phyloP scores from a whole-genome alignment of 2,329 filamentous ascomycete species.

The Xylariaceae sp. region DNA sequence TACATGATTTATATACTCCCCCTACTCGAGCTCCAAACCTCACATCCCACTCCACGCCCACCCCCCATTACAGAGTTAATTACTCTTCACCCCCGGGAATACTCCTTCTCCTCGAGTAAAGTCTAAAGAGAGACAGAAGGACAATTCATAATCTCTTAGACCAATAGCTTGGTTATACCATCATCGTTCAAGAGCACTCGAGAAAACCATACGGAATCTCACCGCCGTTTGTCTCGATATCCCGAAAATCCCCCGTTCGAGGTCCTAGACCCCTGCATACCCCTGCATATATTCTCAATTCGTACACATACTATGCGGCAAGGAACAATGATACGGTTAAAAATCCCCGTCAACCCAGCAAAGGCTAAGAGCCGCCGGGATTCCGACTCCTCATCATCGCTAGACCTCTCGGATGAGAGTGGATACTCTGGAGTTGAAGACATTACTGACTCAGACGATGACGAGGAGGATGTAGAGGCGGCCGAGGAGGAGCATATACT shows the following conservation, averaged over 20 bases:
- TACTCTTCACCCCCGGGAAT: neutral
- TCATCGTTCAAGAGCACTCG: constrained; percentile 12
- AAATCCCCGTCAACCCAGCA: constrained; percentile 51
- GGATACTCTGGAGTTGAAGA: constrained; percentile 80
- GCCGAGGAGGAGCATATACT: constrained; percentile 80
- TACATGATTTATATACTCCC: constrained; percentile 14
- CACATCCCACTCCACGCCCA: neutral
- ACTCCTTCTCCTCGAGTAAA: neutral
- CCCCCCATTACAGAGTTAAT: neutral
- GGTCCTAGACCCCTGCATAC: constrained; percentile 32
- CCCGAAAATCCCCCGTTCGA: constrained; percentile 26
- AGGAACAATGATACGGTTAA: constrained; percentile 57
- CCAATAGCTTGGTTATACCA: constrained; percentile 5
- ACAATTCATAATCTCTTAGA: neutral
- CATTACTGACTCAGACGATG: constrained; percentile 77
- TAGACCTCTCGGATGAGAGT: constrained; percentile 68
- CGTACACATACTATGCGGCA: constrained; percentile 32
- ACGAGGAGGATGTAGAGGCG: constrained; percentile 79
- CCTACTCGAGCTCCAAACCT: constrained; percentile 16
- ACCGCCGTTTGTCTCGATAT: constrained; percentile 47
- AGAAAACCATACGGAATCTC: constrained; percentile 32
- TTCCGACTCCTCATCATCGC: constrained; percentile 61
- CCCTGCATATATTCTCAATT: constrained; percentile 33
- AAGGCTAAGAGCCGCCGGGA: constrained; percentile 56
- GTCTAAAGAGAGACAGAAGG: neutral